Conservation (phyloP, 352 stramenopile genomes). For the Chrysophaeum taylorii region DNA sequence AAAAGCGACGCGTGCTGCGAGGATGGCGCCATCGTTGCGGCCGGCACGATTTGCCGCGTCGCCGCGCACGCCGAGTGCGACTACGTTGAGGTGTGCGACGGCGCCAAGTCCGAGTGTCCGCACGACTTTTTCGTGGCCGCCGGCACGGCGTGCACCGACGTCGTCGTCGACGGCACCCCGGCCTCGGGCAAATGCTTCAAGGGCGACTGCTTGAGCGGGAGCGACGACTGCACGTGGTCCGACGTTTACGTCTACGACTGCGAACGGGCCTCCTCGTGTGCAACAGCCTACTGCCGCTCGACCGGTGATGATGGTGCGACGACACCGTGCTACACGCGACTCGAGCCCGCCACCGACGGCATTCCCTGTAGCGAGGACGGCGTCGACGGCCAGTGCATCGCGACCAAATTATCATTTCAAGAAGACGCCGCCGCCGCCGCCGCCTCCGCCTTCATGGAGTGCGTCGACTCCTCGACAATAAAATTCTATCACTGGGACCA, state of each 20-base stretch:
- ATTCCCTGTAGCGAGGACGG: no score
- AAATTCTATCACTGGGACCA: no score
- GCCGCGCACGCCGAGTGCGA: background rate
- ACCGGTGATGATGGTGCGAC: no score
- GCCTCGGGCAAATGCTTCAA: background rate
- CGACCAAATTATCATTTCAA: no score
- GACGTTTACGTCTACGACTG: no score
- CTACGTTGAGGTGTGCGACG: background rate
- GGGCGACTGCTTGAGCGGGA: background rate
- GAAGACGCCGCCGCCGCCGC: no score
- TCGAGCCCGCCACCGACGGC: no score
- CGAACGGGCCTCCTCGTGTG: no score
- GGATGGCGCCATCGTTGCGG: background rate
- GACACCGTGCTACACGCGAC: no score
- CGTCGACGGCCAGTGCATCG: no score
- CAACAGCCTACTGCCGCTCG: no score
- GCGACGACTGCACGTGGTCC: background rate
- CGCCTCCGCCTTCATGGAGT: background rate
- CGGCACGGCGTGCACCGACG: background rate
- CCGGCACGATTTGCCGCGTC: background rate
- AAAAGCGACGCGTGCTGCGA: background rate
- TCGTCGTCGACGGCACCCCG: background rate
- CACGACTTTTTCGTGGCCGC: background rate
- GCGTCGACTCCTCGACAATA: no score
- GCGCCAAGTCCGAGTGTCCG: background rate